A percentile compares a stretch with the other conserved stretches of the same genome.
phyloP scores from a whole-genome alignment of 1,284 basidiomycete species.

The Ceratobasidium sp. region DNA sequence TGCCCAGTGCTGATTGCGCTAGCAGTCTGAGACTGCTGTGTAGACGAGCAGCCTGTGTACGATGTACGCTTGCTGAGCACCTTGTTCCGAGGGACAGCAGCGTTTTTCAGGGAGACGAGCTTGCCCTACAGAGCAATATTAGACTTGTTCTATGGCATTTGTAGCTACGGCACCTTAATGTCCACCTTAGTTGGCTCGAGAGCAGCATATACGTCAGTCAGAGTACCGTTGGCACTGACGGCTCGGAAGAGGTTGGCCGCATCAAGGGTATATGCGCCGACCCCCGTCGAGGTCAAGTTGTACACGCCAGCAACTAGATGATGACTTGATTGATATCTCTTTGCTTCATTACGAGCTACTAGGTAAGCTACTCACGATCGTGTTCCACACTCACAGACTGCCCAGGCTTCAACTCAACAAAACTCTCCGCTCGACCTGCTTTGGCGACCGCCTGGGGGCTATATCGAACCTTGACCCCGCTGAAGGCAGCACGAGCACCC shows the following conservation, averaged over 20 bases:
- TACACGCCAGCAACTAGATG: conserved; percentile 64
- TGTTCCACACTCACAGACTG: conserved; percentile 61
- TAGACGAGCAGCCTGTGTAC: conserved; percentile 23
- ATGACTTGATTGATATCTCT: conserved; percentile 5
- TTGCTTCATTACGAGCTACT: too few relatives aligned
- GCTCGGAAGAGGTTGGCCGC: conserved; percentile 63
- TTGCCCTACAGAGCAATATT: conserved; percentile 18
- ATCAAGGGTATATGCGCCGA: conserved; percentile 62
- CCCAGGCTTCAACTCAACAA: conserved; percentile 64
- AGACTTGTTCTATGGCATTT: too few relatives aligned
- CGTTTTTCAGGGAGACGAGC: conserved; percentile 26
- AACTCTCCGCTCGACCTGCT: conserved; percentile 42
- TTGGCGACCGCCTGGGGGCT: conserved; percentile 52
- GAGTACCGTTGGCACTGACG: conserved; percentile 57
- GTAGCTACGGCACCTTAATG: too few relatives aligned
- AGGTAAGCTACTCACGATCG: conserved; percentile 56
- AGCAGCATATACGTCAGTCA: conserved; percentile 59
- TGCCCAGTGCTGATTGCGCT: conserved; percentile 26
- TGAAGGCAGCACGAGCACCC: conserved; percentile 58
- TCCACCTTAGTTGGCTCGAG: conserved; percentile 57
- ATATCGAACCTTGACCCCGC: conserved; percentile 58
- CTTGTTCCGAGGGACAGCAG: conserved; percentile 9
- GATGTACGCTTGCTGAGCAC: conserved; percentile 24
- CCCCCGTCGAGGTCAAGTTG: conserved; percentile 64
- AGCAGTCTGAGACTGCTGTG: conserved; percentile 10